A percentile compares a stretch with the other conserved stretches of the same genome.
Evolutionary conservation across 2,329 filamentous ascomycete species (phyloP).

Genomic region (Botrytis aclada): DNA sequence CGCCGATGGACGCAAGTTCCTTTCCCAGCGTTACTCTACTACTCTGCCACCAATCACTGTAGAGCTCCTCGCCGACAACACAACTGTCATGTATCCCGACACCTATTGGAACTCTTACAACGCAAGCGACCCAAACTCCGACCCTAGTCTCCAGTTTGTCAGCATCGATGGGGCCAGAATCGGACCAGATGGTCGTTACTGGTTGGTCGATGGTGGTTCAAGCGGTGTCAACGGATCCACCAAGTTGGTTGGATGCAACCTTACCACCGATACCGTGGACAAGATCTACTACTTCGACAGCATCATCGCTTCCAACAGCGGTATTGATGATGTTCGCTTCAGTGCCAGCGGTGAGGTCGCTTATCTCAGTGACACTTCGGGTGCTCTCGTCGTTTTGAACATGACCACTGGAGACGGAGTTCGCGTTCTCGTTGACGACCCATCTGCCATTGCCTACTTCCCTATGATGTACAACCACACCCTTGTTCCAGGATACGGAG

Average conservation of each 20-base stretch:
- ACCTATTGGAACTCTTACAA: background rate
- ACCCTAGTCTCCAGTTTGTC: background rate
- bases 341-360: conserved; percentile 54
- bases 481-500: conserved; percentile 27
- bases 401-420: conserved; percentile 31
- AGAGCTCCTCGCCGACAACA: background rate
- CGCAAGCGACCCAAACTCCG: background rate
- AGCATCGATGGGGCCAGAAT: background rate
- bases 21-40: background rate
- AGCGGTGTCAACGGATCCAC: conserved; percentile 21
- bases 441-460: conserved; percentile 32
- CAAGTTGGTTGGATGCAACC: conserved; percentile 37
- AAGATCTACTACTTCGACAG: conserved; percentile 39
- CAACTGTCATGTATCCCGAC: background rate
- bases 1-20: background rate
- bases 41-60: background rate
- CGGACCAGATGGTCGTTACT: background rate
- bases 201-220: conserved; percentile 5
- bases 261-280: conserved; percentile 35
- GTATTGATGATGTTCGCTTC: conserved; percentile 41
- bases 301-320: conserved; percentile 34
- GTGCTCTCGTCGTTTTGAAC: conserved; percentile 41
- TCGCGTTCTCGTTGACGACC: conserved; percentile 35
- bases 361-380: conserved; percentile 72
- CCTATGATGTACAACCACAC: conserved; percentile 37